phyloP scores from a whole-genome alignment of 352 stramenopile genomes.

The Phytopythium oedochilum region DNA sequence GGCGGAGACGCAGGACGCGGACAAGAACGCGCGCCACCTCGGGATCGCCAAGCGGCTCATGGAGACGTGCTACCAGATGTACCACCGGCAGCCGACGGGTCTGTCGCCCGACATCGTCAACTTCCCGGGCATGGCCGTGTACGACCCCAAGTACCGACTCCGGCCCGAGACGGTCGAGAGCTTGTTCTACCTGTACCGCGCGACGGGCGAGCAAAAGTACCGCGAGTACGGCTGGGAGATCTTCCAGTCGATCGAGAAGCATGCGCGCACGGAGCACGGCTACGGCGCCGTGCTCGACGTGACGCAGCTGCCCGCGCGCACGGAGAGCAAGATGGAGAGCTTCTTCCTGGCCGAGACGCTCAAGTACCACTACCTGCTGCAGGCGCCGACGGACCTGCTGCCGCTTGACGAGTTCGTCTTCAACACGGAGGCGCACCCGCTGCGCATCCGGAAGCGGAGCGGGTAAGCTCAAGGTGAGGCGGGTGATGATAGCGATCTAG shows the following conservation, averaged over 20 bases:
- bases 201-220: slow-evolving; percentile 94
- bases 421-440: slow-evolving; percentile 95
- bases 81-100: slow-evolving; percentile 88
- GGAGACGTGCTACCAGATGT: slow-evolving; percentile 95
- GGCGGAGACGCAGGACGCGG: slow-evolving; percentile 41
- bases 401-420: slow-evolving; percentile 95
- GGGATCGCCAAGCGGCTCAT: slow-evolving; percentile 87
- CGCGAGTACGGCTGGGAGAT: slow-evolving; percentile 95
- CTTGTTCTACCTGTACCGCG: slow-evolving; percentile 95
- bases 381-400: slow-evolving; percentile 69
- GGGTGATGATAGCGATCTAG: not conserved
- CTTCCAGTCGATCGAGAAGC: slow-evolving; percentile 90
- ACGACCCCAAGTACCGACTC: slow-evolving; percentile 89
- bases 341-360: slow-evolving; percentile 99
- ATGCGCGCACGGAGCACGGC: slow-evolving; percentile 86
- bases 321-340: slow-evolving; percentile 97
- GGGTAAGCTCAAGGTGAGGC: not conserved
- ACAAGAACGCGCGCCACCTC: slow-evolving; percentile 81
- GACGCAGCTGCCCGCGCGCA: slow-evolving; percentile 29
- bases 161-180: slow-evolving; percentile 95
- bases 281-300: slow-evolving; percentile 80
- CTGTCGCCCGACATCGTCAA: slow-evolving; percentile 92
- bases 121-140: slow-evolving; percentile 69
- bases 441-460: slow-evolving; percentile 47
- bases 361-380: slow-evolving; percentile 98